phyloP scores from a whole-genome alignment of 768 basidiomycete genomes.

The Leccinellum albellum region DNA sequence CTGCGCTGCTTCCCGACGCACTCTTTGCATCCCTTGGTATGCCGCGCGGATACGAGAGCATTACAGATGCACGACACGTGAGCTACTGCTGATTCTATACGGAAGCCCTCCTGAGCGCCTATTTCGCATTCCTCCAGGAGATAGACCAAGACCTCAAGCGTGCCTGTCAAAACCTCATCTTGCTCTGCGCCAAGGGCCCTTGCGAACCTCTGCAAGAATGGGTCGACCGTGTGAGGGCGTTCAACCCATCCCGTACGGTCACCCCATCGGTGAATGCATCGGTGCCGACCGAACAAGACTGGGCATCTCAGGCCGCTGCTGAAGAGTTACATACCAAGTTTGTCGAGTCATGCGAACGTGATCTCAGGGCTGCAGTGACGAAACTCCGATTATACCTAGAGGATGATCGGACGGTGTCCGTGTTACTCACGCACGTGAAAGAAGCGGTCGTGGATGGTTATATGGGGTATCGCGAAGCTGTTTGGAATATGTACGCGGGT shows the following conservation, averaged over 20 bases:
- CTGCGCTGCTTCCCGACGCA: slow-evolving; percentile 55
- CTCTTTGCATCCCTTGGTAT: slow-evolving; percentile 70
- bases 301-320: slow-evolving; percentile 50
- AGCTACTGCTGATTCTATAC: slow-evolving; percentile 12
- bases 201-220: slow-evolving; percentile 62
- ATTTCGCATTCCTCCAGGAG: slow-evolving; percentile 45
- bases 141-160: slow-evolving; percentile 83
- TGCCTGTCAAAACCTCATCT: slow-evolving; percentile 83
- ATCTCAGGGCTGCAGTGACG: slow-evolving; percentile 50
- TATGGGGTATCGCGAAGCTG: slow-evolving; percentile 63
- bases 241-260: slow-evolving; percentile 23
- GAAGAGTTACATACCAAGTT: slow-evolving; percentile 53
- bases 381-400: slow-evolving; percentile 75
- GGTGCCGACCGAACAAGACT: slow-evolving; percentile 35
- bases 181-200: slow-evolving; percentile 52
- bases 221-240: slow-evolving; percentile 48
- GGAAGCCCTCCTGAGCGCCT: neutral
- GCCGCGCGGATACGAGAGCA: slow-evolving; percentile 55
- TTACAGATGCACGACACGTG: slow-evolving; percentile 72
- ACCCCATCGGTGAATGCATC: slow-evolving; percentile 17
- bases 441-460: slow-evolving; percentile 76
- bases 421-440: slow-evolving; percentile 73
- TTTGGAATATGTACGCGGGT: slow-evolving; percentile 46
- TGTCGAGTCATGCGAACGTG: slow-evolving; percentile 48
- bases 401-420: slow-evolving; percentile 71